These are phyloP conservation scores for Benincasa hispida DNA, from an alignment of 306 rosid species.

Conservation along the genomic window DNA sequence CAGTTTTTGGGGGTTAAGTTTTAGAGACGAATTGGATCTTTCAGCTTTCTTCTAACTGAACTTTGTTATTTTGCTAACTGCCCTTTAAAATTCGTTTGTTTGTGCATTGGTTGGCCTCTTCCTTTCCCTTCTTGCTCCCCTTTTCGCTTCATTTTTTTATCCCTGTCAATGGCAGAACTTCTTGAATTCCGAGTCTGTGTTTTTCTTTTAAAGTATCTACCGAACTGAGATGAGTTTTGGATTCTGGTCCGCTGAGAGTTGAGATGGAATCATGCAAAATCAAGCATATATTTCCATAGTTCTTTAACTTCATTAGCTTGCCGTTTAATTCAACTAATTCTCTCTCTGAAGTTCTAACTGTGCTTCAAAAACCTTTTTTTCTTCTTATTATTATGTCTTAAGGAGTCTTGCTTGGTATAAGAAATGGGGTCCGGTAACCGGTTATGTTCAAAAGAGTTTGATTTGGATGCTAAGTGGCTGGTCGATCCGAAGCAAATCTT, in stretches of 20 bases:
- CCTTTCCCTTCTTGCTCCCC: not conserved
- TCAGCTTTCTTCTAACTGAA: not conserved
- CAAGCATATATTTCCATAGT: not conserved
- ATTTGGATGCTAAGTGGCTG: slow-evolving; percentile 53
- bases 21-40: slow-evolving; percentile 12
- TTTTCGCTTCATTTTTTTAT: not conserved
- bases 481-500: slow-evolving; percentile 53
- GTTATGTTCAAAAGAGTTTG: slow-evolving; percentile 54
- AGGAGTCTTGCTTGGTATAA: not conserved
- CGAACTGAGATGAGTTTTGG: not conserved
- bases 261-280: not conserved
- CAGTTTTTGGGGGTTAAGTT: slow-evolving; percentile 22
- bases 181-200: not conserved
- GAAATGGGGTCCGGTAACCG: slow-evolving; percentile 89
- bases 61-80: slow-evolving; percentile 1
- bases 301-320: not conserved
- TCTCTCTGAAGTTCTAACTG: not conserved
- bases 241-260: not conserved
- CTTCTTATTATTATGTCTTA: not conserved
- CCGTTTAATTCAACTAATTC: not conserved
- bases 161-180: not conserved
- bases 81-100: not conserved
- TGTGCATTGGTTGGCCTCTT: slow-evolving; percentile 7
- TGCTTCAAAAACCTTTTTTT: not conserved
- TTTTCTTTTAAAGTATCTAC: not conserved